Evolutionary conservation across 805 yeast species (phyloP), one percentile per base, ranked within the genome.

Genomic region (Saccharomycopsis sp.): DNA sequence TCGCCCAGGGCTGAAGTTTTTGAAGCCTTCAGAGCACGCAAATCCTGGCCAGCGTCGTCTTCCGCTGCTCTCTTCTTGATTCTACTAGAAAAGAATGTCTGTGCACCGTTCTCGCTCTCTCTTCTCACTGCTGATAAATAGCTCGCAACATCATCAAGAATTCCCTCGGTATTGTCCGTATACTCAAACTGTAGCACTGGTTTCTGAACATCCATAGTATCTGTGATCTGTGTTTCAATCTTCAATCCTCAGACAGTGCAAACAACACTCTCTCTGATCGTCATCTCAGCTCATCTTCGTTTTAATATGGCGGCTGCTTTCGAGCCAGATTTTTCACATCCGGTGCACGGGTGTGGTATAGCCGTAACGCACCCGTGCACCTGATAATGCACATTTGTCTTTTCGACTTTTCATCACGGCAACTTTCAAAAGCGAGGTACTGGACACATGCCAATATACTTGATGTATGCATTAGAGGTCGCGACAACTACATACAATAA

Each of bases 71-170:
- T 44, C 40, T 44, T 23, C 24, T 41, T 47, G 9, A 34, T 2
- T 29, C 12, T 29, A 29, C 37, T 7, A 3, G 51, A 46, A 37
- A 55, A 51, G 40, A 50, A 44, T 2, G 51, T 52, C 23, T 47
- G 53, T 15, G 37, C 34, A n/a, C 54, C 53, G 12, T 8, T 3
- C 21, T 56, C 56, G 56, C 46, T 54, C 40, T 59, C 62, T 15
- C 51, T 41, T 24, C 50, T 46, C 50, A 60, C 62, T 4, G 61
- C 53, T n/a, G 57, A 53, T 7, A 60, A 51, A 44, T 60, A 60
- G 21, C 62, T 60, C 8, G 58, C 40, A 16, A 57, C 62, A 34
- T 60, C 58, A 21, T 16, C 34, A 34, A 24, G 60, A 23, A 3
- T 20, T 15, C 37, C 41, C n/a, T 21, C 53, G 48, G 18, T 37